Evolutionary conservation across 2,329 filamentous ascomycete species (phyloP), one percentile per base, ranked within the genome.

Genomic region (Colletotrichum magnum): DNA sequence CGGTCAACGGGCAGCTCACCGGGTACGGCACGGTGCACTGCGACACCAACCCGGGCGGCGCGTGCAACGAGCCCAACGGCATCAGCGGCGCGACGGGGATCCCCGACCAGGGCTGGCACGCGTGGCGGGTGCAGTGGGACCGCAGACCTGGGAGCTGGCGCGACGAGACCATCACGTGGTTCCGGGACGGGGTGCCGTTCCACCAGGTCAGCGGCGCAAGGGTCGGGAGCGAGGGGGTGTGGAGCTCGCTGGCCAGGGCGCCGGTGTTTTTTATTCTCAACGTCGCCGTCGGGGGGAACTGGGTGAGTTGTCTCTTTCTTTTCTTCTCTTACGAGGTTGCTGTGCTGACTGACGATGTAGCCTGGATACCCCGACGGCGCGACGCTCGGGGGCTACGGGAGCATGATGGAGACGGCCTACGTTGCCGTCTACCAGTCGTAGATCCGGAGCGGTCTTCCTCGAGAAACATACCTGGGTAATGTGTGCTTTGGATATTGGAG

Each of bases 1-100:
- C 80, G 32, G 79, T 87, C 69, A 83, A 86, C 75, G 85, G 85
- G 4, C 72, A 76, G 47, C 72, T 82, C 68, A 82, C 78, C 1
- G 85, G 81, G 6, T 83, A 83, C 71, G 85, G 85, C 4, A 86
- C 84, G 1, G 75, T 81, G 5, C 86, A 88, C 78, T 87, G 85
- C 75, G 80, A 82, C 26, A 72, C 75, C 4, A 78, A 77, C 18
- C 80, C 79, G 2, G 83, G 83, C 18, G 84, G 84, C 9, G 76
- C 79, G 4, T 87, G 85, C 77, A 82, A 86, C 74, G 85, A 87
- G 74, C 81, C 80, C 53, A 78, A 66, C 2, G 85, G 85, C 16
- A 77, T 82, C 24, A 77, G 79, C 5, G 75, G 74, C 26, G 70
- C 72, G 7, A 78, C 80, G 12, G 41, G 66, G 43, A 78, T 88